Evolutionary conservation across 495 filamentous ascomycete species (phyloP), one percentile per base, ranked within the genome.

Genomic region (Talaromyces ruber): DNA sequence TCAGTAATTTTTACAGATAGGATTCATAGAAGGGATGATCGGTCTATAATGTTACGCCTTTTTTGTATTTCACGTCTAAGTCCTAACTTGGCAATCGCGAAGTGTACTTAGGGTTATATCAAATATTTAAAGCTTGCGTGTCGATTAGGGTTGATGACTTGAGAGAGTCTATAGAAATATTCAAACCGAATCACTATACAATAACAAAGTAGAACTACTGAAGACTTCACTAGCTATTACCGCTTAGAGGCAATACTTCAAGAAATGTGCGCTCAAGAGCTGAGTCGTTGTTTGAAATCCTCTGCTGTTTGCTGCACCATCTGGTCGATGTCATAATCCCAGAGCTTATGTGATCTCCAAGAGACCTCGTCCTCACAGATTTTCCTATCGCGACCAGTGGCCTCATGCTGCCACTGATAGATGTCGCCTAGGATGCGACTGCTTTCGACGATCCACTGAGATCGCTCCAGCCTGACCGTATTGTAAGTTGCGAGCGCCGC

Each of bases 361-460:
- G 65, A 63, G 25, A 71, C 66, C 60, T 74, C 73, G 22, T 66
- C 60, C 61, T 59, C 60, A 26, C 62, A 64, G 24, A 64, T 71
- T 0, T 57, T 60, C 61, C 64, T 64, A 34, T 71, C 65, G 8
- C 14, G 25, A 3, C 65, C 64, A 37, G 55, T 60, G 8, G 61
- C 63, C 4, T 63, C 53, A 53, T 66, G 39, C 45, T 63, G 53
- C 18, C 50, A 70, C 54, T 73, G 67, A 25, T 72, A 72, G 14
- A 69, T 60, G 25, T 73, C 67, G 4, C 71, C 68, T 18, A 75
- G 68, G 34, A 67, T 66, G 50, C 73, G 66, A 64, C 70, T 72
- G 58, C 68, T 75, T 54, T 70, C 60, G 12, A 75, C 70, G 50
- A 75, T 55, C 73, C 73, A 75, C 28, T 71, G 72, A 14, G 67